Percentiles rank a stretch among this genome's conserved stretches.
Evolutionary conservation across 2,329 filamentous ascomycete genomes (phyloP).

Genomic region (Aspergillus felis): DNA sequence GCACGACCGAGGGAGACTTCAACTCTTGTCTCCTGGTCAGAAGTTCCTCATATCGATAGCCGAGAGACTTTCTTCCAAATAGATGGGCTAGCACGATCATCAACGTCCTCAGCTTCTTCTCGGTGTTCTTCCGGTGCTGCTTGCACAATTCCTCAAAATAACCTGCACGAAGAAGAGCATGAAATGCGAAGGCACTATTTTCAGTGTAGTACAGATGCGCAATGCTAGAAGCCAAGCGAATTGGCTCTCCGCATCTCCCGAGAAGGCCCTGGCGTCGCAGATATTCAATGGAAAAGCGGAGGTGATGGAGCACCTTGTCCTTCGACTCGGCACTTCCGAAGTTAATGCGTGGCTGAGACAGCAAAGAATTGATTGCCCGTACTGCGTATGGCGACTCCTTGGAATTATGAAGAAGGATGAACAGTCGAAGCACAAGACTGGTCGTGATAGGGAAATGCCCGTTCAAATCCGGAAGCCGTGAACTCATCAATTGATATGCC

Average conservation of each 20-base stretch:
- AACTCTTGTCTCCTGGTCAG: constrained; percentile 44
- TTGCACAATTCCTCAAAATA: constrained; percentile 65
- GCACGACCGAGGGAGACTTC: constrained; percentile 59
- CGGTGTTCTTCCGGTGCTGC: constrained; percentile 49
- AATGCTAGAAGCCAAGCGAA: constrained; percentile 69
- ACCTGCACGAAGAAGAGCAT: constrained; percentile 66
- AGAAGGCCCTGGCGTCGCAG: constrained; percentile 66
- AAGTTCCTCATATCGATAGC: constrained; percentile 39
- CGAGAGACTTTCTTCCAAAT: constrained; percentile 55
- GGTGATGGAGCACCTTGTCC: constrained; percentile 68
- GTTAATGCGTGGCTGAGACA: constrained; percentile 67
- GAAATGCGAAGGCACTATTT: constrained; percentile 72
- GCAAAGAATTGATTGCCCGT: constrained; percentile 60
- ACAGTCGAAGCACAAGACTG: constrained; percentile 65
- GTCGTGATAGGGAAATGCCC: constrained; percentile 77
- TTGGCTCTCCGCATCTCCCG: constrained; percentile 55
- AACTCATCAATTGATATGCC: constrained; percentile 66
- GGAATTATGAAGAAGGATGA: constrained; percentile 64
- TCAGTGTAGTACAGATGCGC: constrained; percentile 74
- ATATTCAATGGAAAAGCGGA: constrained; percentile 79
- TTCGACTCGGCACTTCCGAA: constrained; percentile 66
- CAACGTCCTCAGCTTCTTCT: constrained; percentile 54
- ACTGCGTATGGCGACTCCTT: constrained; percentile 60
- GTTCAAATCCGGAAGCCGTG: constrained; percentile 66
- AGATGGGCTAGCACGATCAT: constrained; percentile 68